These are phyloP conservation scores for Macroventuria anomochaeta DNA, from an alignment of 2,329 filamentous ascomycete genomes.

Conservation along the genomic window DNA sequence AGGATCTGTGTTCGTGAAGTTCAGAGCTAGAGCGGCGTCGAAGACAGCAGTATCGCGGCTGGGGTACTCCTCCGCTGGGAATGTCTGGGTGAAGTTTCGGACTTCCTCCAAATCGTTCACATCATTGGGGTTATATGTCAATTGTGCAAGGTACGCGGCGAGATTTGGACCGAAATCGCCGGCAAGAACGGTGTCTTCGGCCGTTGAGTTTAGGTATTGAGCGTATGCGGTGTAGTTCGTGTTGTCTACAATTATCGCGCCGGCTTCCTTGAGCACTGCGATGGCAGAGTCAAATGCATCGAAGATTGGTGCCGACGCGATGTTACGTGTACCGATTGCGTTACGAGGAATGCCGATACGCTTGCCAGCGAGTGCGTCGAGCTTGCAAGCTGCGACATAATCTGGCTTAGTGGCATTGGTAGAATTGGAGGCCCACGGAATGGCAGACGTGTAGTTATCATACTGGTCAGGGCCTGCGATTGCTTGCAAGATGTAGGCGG, in stretches of 20 bases:
- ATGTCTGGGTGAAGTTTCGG: slow-evolving; percentile 62
- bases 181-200: slow-evolving; percentile 56
- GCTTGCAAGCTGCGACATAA: slow-evolving; percentile 65
- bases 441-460: slow-evolving; percentile 66
- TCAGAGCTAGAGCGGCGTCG: slow-evolving; percentile 60
- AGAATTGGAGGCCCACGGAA: slow-evolving; percentile 55
- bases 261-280: slow-evolving; percentile 59
- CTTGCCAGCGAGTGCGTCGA: slow-evolving; percentile 60
- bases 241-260: slow-evolving; percentile 66
- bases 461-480: slow-evolving; percentile 63
- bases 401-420: slow-evolving; percentile 58
- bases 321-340: slow-evolving; percentile 53
- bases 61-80: slow-evolving; percentile 64
- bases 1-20: slow-evolving; percentile 63
- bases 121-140: slow-evolving; percentile 65
- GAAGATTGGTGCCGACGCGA: slow-evolving; percentile 50
- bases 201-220: slow-evolving; percentile 51
- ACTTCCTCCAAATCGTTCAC: slow-evolving; percentile 61
- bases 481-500: slow-evolving; percentile 62
- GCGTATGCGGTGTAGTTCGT: slow-evolving; percentile 64
- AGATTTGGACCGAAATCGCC: slow-evolving; percentile 68
- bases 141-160: slow-evolving; percentile 61
- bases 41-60: slow-evolving; percentile 64
- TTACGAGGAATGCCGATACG: slow-evolving; percentile 71
- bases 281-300: slow-evolving; percentile 64